Evolutionary conservation across 345 rosid species (phyloP).

Genomic region (Melaleuca quinquenervia): DNA sequence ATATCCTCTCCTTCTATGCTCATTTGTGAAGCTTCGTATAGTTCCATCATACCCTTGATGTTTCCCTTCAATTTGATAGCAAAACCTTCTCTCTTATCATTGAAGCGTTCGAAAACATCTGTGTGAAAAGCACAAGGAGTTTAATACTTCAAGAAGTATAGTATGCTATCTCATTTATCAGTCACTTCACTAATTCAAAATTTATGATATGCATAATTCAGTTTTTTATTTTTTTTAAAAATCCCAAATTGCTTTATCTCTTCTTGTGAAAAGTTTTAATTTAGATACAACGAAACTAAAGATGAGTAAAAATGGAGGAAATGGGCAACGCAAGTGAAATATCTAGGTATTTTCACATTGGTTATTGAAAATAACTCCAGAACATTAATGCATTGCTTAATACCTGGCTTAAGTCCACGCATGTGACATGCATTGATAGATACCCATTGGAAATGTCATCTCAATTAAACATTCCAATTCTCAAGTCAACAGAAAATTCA

Average conservation of each 20-base stretch:
- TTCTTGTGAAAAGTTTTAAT: not conserved
- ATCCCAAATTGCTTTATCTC: not conserved
- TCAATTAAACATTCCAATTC: not conserved
- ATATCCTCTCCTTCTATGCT: conserved; percentile 28
- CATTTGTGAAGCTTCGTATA: conserved; percentile 45
- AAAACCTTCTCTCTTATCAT: conserved; percentile 3
- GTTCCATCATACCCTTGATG: conserved; percentile 7
- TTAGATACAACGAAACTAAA: not conserved
- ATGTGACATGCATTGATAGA: not conserved
- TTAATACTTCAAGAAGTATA: not conserved
- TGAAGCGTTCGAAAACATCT: conserved; percentile 22
- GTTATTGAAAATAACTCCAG: not conserved
- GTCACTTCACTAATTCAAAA: not conserved
- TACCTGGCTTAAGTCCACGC: not conserved
- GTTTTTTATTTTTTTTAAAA: not conserved
- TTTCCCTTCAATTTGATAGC: not conserved
- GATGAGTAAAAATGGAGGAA: not conserved
- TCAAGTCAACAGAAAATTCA: not conserved
- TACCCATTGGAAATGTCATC: not conserved
- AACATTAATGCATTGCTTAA: not conserved
- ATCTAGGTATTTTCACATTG: not conserved
- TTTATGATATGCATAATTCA: not conserved
- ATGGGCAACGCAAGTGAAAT: not conserved
- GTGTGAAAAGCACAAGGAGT: not conserved
- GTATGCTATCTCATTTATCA: not conserved